phyloP scores from a whole-genome alignment of 176 grass and related monocot genomes.

The Miscanthus lutarioriparius region DNA sequence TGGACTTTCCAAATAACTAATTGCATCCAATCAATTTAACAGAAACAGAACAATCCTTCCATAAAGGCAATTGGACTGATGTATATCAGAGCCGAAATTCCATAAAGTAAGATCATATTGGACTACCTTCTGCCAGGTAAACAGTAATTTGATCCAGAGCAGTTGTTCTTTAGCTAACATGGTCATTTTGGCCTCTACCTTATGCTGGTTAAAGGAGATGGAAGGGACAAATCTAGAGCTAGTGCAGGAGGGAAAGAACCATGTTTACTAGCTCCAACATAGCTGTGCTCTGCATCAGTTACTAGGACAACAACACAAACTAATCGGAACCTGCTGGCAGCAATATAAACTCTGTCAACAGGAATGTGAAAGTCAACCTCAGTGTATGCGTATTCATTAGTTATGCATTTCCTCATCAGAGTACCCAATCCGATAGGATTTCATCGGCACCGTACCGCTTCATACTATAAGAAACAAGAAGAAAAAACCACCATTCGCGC shows the following conservation, averaged over 20 bases:
- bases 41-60: not conserved
- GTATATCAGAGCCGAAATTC: not conserved
- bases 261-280: not conserved
- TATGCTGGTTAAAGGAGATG: not conserved
- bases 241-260: not conserved
- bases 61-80: not conserved
- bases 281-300: not conserved
- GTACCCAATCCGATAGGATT: not conserved
- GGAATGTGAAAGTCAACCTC: not conserved
- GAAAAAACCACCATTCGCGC: not conserved
- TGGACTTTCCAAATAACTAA: not conserved
- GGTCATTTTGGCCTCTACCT: not conserved
- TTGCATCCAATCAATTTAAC: not conserved
- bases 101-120: not conserved
- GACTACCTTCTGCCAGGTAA: not conserved
- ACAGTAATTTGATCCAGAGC: not conserved
- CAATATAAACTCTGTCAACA: not conserved
- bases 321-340: not conserved
- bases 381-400: not conserved
- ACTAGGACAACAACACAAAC: not conserved
- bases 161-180: not conserved
- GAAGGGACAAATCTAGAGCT: not conserved
- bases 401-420: too few relatives aligned
- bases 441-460: not conserved
- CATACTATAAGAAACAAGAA: not conserved